Base-by-base conservation (phyloP, 345 rosid genomes). In the Gossypium arboreum region DNA sequence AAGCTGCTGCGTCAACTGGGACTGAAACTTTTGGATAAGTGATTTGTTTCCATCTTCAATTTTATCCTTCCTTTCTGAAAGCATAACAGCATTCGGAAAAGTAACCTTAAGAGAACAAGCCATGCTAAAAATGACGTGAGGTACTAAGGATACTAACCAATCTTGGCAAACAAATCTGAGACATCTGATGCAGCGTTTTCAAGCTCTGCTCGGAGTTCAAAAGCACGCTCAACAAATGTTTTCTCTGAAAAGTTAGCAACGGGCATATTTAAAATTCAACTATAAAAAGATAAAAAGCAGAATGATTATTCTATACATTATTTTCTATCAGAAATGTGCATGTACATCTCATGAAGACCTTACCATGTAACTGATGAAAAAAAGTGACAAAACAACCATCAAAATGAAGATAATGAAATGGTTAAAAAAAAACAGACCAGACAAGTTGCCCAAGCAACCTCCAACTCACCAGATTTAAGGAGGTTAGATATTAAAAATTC, bases 181-280 rank as follows among this genome's bases (percentile, higher is more conserved):
- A 96, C 92, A 77, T 96, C 97, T 60, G 92, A 89, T 61, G 98
- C 89, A 51, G 97, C 97, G 74, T 83, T 89, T 81, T 93, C 99
- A 60, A 93, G 85, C 83, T 93, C 97, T 16, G 85, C 79, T 73
- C 92, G 91, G 67, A 96, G 91, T 83, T 90, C 94, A 84, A 90
- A 85, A 75, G 98, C 94, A 61, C 82, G 88, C 77, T 96, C 97
- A 24, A 96, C 91, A 45, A 93, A 93, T 59, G 84, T 80, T 83
- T 92, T 93, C 80, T 96, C 98, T 91, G 86, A 75, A 82, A 74
- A 47, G 59, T 75, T 9, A 29, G 73, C 74, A 57, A 71, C 43
- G 39, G 3, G 41, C 75, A 72, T 72, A 59, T 59, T 18, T 56
- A 57, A 43, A 25, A 4, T 9, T 52, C 73, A 27, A 70, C 47